Conservation (phyloP, 23 red algal genomes). For the Gracilaria gracilis region DNA sequence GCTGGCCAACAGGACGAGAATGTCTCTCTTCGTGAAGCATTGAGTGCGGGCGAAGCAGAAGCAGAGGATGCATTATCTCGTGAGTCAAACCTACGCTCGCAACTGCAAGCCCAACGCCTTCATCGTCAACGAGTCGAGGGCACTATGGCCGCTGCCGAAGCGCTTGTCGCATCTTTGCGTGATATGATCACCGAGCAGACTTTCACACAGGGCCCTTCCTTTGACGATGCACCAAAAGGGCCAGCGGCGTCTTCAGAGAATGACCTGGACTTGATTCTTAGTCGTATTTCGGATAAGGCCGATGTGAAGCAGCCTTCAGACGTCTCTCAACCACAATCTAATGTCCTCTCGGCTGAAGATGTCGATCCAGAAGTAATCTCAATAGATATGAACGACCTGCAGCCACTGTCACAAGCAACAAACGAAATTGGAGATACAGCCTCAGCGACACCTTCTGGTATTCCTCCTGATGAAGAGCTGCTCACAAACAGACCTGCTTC, state of each 20-base stretch:
- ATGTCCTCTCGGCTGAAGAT: background rate
- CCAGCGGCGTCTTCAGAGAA: background rate
- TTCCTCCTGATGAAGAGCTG: background rate
- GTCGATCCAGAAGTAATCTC: background rate
- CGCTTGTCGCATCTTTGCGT: conserved; percentile 46
- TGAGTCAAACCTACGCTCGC: conserved; percentile 40
- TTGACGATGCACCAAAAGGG: conserved; percentile 5
- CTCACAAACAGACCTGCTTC: background rate
- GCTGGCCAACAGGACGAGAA: conserved; percentile 61
- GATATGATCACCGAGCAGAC: conserved; percentile 41
- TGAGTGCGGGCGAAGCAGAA: conserved; percentile 35
- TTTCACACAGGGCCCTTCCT: background rate
- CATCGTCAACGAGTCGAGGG: conserved; percentile 35
- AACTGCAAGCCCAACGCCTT: conserved; percentile 40
- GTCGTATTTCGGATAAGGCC: conserved; percentile 10
- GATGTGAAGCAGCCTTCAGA: background rate
- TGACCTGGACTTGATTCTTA: too few relatives aligned
- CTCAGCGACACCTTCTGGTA: background rate
- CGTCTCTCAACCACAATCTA: background rate
- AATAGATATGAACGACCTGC: background rate
- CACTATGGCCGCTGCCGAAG: conserved; percentile 63
- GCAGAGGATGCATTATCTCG: conserved; percentile 23
- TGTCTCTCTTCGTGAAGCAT: conserved; percentile 3
- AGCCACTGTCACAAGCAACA: too few relatives aligned
- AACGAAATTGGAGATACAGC: conserved; percentile 5